Evolutionary conservation across 495 filamentous ascomycete species (phyloP).

Genomic region (Podospora didyma): DNA sequence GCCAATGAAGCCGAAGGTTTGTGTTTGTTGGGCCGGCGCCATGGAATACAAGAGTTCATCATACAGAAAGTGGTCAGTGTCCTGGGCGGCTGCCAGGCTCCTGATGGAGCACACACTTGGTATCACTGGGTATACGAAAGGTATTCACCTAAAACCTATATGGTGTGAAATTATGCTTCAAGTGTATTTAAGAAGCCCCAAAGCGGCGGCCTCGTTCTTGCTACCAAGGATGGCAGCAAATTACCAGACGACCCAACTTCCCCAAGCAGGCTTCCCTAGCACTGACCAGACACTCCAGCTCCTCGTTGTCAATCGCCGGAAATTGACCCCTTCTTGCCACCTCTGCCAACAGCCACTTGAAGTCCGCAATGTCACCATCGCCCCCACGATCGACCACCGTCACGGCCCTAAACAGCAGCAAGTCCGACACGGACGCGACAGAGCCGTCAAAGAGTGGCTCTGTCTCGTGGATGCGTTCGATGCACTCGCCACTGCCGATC

Average conservation of each 20-base stretch:
- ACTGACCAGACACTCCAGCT: slow-evolving; percentile 1
- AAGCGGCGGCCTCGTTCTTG: slow-evolving; percentile 4
- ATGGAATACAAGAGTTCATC: too few species aligned
- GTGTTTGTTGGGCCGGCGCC: too few species aligned
- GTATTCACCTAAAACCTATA: too few species aligned
- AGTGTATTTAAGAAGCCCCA: slow-evolving; percentile 5
- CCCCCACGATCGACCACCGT: slow-evolving; percentile 19
- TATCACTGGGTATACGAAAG: too few species aligned
- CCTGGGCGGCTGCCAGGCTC: too few species aligned
- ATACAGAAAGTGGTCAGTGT: too few species aligned
- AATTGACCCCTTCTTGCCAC: slow-evolving; percentile 10
- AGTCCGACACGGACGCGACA: slow-evolving; percentile 19
- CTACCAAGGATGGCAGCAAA: slow-evolving; percentile 6
- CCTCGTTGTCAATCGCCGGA: slow-evolving; percentile 5
- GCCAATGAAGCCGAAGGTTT: too few species aligned
- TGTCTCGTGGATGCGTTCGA: slow-evolving; percentile 16
- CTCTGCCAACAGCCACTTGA: slow-evolving; percentile 12
- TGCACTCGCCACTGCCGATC: slow-evolving; percentile 16
- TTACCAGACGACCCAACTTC: slow-evolving; percentile 6
- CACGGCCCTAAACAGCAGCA: slow-evolving; percentile 13
- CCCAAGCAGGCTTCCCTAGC: slow-evolving; percentile 11
- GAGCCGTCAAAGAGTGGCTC: slow-evolving; percentile 11
- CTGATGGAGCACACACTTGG: too few species aligned
- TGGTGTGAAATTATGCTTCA: not conserved
- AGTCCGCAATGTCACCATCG: slow-evolving; percentile 13